Percentiles rank a stretch among this genome's conserved stretches.
Conservation (phyloP, 208 protist species). For the Leishmania martiniquensis region DNA sequence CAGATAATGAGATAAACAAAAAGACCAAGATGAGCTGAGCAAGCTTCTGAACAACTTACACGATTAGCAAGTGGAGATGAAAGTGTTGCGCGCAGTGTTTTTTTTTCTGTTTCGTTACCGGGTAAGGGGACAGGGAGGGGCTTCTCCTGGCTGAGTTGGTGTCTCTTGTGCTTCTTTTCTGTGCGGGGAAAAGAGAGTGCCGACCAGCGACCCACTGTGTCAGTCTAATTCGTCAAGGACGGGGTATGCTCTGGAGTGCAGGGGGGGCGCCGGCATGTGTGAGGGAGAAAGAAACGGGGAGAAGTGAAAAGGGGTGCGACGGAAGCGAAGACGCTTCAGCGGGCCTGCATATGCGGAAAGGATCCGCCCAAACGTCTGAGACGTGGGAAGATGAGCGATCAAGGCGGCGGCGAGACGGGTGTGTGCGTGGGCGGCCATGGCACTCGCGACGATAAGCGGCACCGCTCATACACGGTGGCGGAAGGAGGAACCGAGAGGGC, state of each 20-base stretch:
- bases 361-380: background rate
- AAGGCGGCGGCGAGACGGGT: background rate
- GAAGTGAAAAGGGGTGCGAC: conserved; percentile 1
- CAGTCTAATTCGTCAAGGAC: background rate
- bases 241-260: background rate
- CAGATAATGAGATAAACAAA: background rate
- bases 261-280: background rate
- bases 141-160: no score
- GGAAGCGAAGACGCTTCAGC: background rate
- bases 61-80: background rate
- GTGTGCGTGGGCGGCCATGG: background rate
- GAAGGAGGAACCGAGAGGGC: background rate
- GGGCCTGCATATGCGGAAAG: background rate
- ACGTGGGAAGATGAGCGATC: background rate
- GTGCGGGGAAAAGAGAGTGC: background rate
- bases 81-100: background rate
- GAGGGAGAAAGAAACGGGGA: conserved; percentile 2
- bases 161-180: background rate
- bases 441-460: background rate
- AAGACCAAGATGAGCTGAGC: background rate
- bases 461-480: background rate
- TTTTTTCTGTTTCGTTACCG: background rate
- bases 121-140: no score
- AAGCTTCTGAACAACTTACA: background rate
- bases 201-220: background rate